phyloP scores from a whole-genome alignment of 1,284 basidiomycete genomes.

The Lignosus rhinocerotis region DNA sequence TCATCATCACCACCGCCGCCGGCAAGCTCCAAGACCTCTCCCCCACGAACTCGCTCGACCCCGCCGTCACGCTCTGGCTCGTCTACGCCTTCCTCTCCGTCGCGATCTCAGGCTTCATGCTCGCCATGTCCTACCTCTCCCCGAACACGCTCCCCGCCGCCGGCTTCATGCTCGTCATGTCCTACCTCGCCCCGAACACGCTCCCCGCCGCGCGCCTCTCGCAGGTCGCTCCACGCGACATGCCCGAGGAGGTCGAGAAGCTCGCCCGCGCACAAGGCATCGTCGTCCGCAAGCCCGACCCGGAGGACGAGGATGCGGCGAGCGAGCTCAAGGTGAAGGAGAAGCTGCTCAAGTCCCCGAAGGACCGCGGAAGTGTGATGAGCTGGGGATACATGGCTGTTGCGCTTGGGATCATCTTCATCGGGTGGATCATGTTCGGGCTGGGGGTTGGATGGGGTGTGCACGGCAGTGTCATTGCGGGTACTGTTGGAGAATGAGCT shows the following conservation, averaged over 20 bases:
- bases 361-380: slow-evolving; percentile 17
- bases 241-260: slow-evolving; percentile 35
- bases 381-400: slow-evolving; percentile 32
- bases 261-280: slow-evolving; percentile 31
- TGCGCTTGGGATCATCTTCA: slow-evolving; percentile 36
- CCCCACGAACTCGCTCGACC: slow-evolving; percentile 39
- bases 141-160: slow-evolving; percentile 40
- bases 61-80: slow-evolving; percentile 45
- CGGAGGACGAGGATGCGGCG: slow-evolving; percentile 22
- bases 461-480: slow-evolving; percentile 41
- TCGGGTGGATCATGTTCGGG: slow-evolving; percentile 49
- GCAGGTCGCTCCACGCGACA: slow-evolving; percentile 37
- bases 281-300: slow-evolving; percentile 24
- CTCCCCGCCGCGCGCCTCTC: slow-evolving; percentile 45
- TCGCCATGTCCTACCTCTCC: slow-evolving; percentile 33
- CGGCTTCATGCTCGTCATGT: slow-evolving; percentile 38
- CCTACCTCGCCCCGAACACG: slow-evolving; percentile 31
- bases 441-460: slow-evolving; percentile 47
- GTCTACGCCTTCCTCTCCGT: slow-evolving; percentile 42
- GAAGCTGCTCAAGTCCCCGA: slow-evolving; percentile 37
- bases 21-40: slow-evolving; percentile 45
- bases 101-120: slow-evolving; percentile 39
- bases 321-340: slow-evolving; percentile 30
- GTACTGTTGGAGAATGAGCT: slow-evolving; percentile 39
- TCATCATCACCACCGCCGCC: slow-evolving; percentile 46